Evolutionary conservation across 257 asterid species (phyloP), one percentile per base, ranked within the genome.

Genomic region (Lithospermum erythrorhizon): DNA sequence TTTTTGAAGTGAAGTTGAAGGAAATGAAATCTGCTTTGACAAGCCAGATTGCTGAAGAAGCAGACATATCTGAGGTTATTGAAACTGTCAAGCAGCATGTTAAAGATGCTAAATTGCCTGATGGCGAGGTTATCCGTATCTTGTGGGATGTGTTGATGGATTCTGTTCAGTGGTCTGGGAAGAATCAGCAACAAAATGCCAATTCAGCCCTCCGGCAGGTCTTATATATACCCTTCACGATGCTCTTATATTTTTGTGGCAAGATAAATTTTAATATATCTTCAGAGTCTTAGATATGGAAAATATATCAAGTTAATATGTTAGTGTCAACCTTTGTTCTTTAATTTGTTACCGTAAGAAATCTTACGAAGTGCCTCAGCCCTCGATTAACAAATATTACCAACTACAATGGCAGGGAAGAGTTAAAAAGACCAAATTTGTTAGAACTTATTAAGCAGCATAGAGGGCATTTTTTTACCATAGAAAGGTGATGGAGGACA

Each of bases 151-250:
- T 86, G 25, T 70, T 91, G 84, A 90, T 90, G 98, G 98, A 90
- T 76, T 95, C 98, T 52, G 96, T 90, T 65, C 96, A 87, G 65
- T 87, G 98, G 98, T 90, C 98, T 49, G 96, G 94, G 47, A 90
- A 90, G 78, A 90, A 90, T 69, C 98, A 90, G 71, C 98, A 90
- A 69, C 98, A 90, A 69, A 90, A 90, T 72, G 94, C 98, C 41
- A 90, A 90, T 73, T 70, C 76, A 22, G 96, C 94, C 48, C 80
- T 90, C 70, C 96, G 96, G 20, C 98, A 85, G 98, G 97, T 90
- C 69, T 22, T 35, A 9, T 24, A 41, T 35, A 9, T 56, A 41
- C 18, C 18, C 18, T 14, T 41, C 13, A 11, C 17, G 1, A 41
- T 41, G 49, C 18, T 41, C 17, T 41, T 41, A 41, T 41, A 17